phyloP scores from a whole-genome alignment of 2,329 filamentous ascomycete species.

The Macrophomina phaseolina region DNA sequence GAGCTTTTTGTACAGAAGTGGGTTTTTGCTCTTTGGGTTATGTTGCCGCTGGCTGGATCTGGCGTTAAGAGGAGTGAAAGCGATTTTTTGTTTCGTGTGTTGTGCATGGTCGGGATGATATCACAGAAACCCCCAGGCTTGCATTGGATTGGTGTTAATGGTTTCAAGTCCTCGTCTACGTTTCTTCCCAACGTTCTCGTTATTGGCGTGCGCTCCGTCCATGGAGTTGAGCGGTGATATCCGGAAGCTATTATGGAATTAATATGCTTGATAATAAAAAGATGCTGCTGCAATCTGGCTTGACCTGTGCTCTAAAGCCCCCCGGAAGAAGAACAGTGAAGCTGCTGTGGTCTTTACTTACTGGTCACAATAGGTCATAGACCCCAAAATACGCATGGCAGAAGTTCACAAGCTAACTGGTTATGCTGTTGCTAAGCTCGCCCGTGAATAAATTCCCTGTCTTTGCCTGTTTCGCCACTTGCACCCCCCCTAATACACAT shows the following conservation, averaged over 20 bases:
- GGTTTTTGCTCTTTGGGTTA: not conserved
- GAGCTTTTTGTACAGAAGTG: not conserved
- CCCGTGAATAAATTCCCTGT: too few species aligned
- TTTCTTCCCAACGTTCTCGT: not conserved
- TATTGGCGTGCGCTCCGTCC: not conserved
- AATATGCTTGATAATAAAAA: not conserved
- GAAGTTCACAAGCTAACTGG: too few species aligned
- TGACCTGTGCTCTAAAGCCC: too few species aligned
- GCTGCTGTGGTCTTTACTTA: too few species aligned
- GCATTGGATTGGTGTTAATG: conserved; percentile 26
- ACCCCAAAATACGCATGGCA: too few species aligned
- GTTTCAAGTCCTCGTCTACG: not conserved
- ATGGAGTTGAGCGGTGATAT: not conserved
- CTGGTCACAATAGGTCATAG: too few species aligned
- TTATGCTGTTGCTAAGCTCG: too few species aligned
- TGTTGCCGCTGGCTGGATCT: not conserved
- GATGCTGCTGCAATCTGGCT: not conserved
- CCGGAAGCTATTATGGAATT: conserved; percentile 4
- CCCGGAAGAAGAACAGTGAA: too few species aligned
- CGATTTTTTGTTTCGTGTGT: not conserved
- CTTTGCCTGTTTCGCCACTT: too few species aligned
- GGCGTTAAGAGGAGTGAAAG: conserved; percentile 17
- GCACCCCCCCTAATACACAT: too few species aligned
- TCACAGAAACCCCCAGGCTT: conserved; percentile 19
- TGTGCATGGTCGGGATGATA: conserved; percentile 23